phyloP scores from a whole-genome alignment of 768 basidiomycete species.

The Tulasnella sp. region DNA sequence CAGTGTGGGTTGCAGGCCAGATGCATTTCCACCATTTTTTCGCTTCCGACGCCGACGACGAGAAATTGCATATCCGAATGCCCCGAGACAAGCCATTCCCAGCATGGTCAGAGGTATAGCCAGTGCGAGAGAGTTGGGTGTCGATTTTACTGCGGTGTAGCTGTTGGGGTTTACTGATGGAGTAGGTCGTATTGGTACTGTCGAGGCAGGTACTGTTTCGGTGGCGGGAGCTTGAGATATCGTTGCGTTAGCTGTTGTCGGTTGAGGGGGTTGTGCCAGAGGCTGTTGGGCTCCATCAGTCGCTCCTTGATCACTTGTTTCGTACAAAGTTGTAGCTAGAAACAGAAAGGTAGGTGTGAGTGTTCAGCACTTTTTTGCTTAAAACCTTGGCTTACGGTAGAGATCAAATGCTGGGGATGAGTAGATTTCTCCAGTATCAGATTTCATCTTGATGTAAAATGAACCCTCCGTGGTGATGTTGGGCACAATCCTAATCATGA shows the following conservation, averaged over 20 bases:
- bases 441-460: slow-evolving; percentile 14
- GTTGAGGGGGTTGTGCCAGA: too few species aligned
- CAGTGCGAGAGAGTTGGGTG: slow-evolving; percentile 2
- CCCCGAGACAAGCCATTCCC: background rate
- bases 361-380: too few species aligned
- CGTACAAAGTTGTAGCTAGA: background rate
- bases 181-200: background rate
- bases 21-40: slow-evolving; percentile 1
- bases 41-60: background rate
- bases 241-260: too few species aligned
- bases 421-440: slow-evolving; percentile 7
- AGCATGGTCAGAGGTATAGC: slow-evolving; percentile 10
- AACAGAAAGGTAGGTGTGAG: background rate
- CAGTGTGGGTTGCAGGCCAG: background rate
- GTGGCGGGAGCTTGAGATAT: background rate
- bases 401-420: slow-evolving; percentile 11
- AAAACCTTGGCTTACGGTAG: background rate
- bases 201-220: background rate
- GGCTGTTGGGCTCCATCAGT: background rate
- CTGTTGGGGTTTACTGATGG: background rate
- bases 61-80: background rate
- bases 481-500: background rate
- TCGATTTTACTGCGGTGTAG: background rate
- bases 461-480: slow-evolving; percentile 7
- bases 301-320: background rate